These are phyloP conservation scores for Fusarium devonianum DNA, from an alignment of 2,329 filamentous ascomycete genomes.

Conservation along the genomic window DNA sequence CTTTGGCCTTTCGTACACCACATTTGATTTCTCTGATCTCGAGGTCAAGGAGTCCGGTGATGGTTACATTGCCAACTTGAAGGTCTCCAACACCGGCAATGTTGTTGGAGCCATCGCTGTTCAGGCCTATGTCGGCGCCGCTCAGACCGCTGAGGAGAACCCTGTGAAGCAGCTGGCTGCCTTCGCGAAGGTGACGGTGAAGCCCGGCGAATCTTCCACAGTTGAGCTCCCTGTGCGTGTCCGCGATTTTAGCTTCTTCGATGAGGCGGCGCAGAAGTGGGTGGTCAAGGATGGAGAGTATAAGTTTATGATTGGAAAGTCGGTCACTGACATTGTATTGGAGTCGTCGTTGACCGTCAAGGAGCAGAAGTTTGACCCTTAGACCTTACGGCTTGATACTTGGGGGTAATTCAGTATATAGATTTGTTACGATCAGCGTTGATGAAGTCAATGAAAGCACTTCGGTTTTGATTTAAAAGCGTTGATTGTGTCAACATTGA, in stretches of 20 bases:
- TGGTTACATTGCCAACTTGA: slow-evolving; percentile 54
- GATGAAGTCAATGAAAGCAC: not conserved
- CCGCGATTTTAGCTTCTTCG: slow-evolving; percentile 42
- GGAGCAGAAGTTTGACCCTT: slow-evolving; percentile 33
- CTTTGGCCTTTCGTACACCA: slow-evolving; percentile 53
- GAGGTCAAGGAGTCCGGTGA: slow-evolving; percentile 42
- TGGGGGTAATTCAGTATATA: not conserved
- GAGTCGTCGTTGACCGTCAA: slow-evolving; percentile 32
- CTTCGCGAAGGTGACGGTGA: slow-evolving; percentile 65
- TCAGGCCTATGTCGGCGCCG: slow-evolving; percentile 58
- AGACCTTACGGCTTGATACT: not conserved
- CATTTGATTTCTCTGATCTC: slow-evolving; percentile 70
- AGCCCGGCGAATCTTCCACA: slow-evolving; percentile 38
- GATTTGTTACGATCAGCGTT: no score
- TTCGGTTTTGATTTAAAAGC: not conserved
- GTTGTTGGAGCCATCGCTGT: slow-evolving; percentile 60
- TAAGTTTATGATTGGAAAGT: slow-evolving; percentile 40
- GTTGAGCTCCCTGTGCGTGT: slow-evolving; percentile 34
- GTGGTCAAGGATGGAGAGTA: slow-evolving; percentile 41
- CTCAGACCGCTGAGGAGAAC: slow-evolving; percentile 27
- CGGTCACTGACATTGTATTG: slow-evolving; percentile 36
- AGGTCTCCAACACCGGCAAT: slow-evolving; percentile 65
- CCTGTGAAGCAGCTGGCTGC: slow-evolving; percentile 69
- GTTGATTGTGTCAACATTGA: no score
- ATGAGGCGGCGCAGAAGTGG: slow-evolving; percentile 41